A percentile compares a stretch with the other conserved stretches of the same genome.
These are phyloP conservation scores for Solanum arcanum DNA, from an alignment of 257 asterid genomes.

Conservation along the genomic window DNA sequence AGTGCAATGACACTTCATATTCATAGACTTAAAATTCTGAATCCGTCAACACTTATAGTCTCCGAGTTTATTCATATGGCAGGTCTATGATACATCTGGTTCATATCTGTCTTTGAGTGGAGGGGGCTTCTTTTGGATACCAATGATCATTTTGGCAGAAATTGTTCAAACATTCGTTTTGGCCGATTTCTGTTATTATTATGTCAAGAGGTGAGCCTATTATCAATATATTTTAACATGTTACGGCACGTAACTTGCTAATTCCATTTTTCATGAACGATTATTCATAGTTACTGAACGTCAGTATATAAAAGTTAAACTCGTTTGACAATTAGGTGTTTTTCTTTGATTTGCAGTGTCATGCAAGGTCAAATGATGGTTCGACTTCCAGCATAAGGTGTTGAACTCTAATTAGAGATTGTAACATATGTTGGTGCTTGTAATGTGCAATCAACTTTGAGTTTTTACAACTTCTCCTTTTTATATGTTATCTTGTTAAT, in stretches of 20 bases:
- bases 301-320: neutral
- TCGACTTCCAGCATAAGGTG: neutral
- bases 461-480: neutral
- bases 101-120: conserved; percentile 40
- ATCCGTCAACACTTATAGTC: neutral
- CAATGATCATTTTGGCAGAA: conserved; percentile 55
- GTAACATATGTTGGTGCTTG: neutral
- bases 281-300: neutral
- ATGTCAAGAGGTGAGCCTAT: conserved; percentile 56
- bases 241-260: neutral
- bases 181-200: conserved; percentile 90
- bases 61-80: neutral
- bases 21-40: neutral
- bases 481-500: neutral
- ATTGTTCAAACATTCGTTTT: conserved; percentile 79
- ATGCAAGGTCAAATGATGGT: conserved; percentile 41
- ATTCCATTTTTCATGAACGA: neutral
- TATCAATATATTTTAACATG: neutral
- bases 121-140: conserved; percentile 61
- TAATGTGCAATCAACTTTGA: neutral
- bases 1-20: neutral
- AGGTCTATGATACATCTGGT: conserved; percentile 72
- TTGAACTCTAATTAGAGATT: neutral
- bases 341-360: conserved; percentile 38
- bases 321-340: neutral